phyloP scores from a whole-genome alignment of 2,329 filamentous ascomycete genomes.

The Aspergillus tamarii region DNA sequence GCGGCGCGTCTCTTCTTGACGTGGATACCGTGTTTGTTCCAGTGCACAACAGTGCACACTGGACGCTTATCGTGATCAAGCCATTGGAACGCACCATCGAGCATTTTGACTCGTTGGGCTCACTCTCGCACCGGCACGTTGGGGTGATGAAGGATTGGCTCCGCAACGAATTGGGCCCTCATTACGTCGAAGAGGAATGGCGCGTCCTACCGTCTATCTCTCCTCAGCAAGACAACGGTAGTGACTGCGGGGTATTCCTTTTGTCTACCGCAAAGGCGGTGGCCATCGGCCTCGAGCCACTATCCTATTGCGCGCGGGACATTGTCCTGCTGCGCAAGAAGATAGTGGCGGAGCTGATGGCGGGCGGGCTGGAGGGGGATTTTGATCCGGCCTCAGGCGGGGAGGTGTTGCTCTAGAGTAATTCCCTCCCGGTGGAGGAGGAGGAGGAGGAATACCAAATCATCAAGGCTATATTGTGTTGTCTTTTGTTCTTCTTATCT shows the following conservation, averaged over 20 bases:
- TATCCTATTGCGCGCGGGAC: slow-evolving; percentile 44
- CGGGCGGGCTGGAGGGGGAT: slow-evolving; percentile 48
- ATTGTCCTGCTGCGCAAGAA: slow-evolving; percentile 47
- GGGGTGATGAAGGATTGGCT: slow-evolving; percentile 47
- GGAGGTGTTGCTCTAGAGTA: slow-evolving; percentile 25
- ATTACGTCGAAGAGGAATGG: slow-evolving; percentile 50
- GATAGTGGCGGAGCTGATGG: slow-evolving; percentile 53
- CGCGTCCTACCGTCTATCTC: slow-evolving; percentile 40
- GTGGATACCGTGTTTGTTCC: slow-evolving; percentile 53
- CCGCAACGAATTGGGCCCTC: slow-evolving; percentile 42
- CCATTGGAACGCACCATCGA: slow-evolving; percentile 48
- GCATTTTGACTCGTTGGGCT: slow-evolving; percentile 52
- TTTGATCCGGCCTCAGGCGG: slow-evolving; percentile 38
- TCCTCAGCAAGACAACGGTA: slow-evolving; percentile 51
- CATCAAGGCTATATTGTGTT: background rate
- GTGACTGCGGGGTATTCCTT: slow-evolving; percentile 56
- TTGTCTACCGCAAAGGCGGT: slow-evolving; percentile 53
- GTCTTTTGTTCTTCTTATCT: background rate
- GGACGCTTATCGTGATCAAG: slow-evolving; percentile 53
- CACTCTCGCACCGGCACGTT: slow-evolving; percentile 36
- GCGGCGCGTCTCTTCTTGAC: slow-evolving; percentile 46
- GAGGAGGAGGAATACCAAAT: background rate
- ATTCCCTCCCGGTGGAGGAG: background rate
- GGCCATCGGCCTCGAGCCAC: slow-evolving; percentile 47
- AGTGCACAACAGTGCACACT: slow-evolving; percentile 50